Base-by-base conservation (phyloP, 345 rosid species). In the Syzygium aromaticum region DNA sequence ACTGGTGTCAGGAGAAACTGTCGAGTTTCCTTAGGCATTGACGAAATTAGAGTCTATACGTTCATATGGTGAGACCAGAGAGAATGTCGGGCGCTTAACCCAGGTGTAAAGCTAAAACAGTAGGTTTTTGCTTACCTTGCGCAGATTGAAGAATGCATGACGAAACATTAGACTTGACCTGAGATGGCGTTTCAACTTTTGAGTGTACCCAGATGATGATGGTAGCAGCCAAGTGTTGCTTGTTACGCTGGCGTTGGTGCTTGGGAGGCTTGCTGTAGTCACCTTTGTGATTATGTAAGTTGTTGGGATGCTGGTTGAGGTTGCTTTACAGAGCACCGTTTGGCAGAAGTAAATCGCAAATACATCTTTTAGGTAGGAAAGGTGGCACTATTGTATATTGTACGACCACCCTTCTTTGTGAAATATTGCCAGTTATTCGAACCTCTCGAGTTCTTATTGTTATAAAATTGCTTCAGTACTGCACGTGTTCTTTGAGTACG, bases 381-480 rank as follows among this genome's bases (percentile, higher is more conserved):
- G 46, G 46, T 43, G 46, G 46, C 46, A 6, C 46, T 8, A 67
- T 0, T 67, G 78, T 43, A 4, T 22, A 7, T 11, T 7, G 46
- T 43, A 15, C 15, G 22, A 28, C 59, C 5, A 23, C 80, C 13
- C 40, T 3, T 67, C 46, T 67, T 30, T 67, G 46, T 21, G 78
- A 67, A 73, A 17, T 19, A 0, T 8, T 33, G 5, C 7, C 80
- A 0, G 2, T 73, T 0, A 46, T 40, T 0, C 13, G 25, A 2
- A 73, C 25, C 25, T 73, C 25, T 67, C 25, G 9, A 73, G 13
- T 33, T 67, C 46, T 38, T 33, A 0, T n/a, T n/a, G n/a, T n/a
- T n/a, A n/a, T n/a, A n/a, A n/a, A n/a, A n/a, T n/a, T n/a, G n/a
- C n/a, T n/a, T n/a, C n/a, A n/a, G n/a, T n/a, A n/a, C n/a, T n/a